Conservation (phyloP, 805 yeast species). For the Nakazawaea holstii region DNA sequence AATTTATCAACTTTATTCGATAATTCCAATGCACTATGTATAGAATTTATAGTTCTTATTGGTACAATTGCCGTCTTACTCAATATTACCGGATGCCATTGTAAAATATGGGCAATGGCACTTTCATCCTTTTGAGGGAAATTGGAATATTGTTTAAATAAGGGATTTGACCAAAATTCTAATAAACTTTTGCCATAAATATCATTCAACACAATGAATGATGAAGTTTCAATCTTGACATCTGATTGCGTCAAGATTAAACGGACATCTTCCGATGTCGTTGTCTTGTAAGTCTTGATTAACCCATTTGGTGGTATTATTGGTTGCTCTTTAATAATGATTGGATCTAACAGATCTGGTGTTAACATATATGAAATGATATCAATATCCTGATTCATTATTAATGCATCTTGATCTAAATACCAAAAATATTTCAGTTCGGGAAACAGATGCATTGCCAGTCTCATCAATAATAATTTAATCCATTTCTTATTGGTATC, state of each 20-base stretch:
- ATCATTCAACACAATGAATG: constrained; percentile 69
- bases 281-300: constrained; percentile 62
- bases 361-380: constrained; percentile 54
- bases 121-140: constrained; percentile 55
- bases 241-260: constrained; percentile 69
- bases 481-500: constrained; percentile 51
- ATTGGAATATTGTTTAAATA: constrained; percentile 60
- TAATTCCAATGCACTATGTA: constrained; percentile 31
- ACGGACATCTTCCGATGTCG: constrained; percentile 47
- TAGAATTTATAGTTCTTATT: constrained; percentile 47
- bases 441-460: constrained; percentile 94
- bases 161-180: constrained; percentile 76
- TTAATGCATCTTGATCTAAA: constrained; percentile 69
- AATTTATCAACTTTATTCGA: constrained; percentile 37
- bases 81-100: constrained; percentile 88
- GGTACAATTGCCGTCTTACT: constrained; percentile 72
- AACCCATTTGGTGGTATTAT: constrained; percentile 64
- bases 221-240: constrained; percentile 56
- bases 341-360: constrained; percentile 54
- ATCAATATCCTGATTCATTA: constrained; percentile 66
- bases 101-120: constrained; percentile 83
- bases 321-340: constrained; percentile 66
- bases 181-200: constrained; percentile 59
- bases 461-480: constrained; percentile 58
- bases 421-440: constrained; percentile 89